Evolutionary conservation across 106 monocot genomes (phyloP), one percentile per base, ranked within the genome.

Genomic region (Dendrobium nobile): DNA sequence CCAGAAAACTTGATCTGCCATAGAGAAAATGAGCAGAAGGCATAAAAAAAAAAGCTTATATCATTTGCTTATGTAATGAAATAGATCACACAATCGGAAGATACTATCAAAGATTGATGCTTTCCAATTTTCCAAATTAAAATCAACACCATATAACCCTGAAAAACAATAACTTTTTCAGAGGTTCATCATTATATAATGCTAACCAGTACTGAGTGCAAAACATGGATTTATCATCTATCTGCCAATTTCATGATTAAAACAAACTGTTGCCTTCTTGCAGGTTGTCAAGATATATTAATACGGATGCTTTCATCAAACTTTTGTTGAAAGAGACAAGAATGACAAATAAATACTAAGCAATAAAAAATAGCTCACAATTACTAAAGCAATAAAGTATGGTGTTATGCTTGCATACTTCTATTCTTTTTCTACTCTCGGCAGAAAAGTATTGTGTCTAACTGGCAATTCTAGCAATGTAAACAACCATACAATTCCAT

Each of bases 1-100:
- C 96, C 80, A 97, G 76, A 82, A 97, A 97, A 73, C 94, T 94
- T 78, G 96, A 97, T 84, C 96, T 97, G 88, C 45, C 10, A 16
- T 75, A 64, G 67, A 33, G 16, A 75, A 45, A 73, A 82, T 24
- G 37, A n/a, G 2, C 27, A 42, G 20, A 41, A 75, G 7, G 77
- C 4, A 51, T 5, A 68, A 20, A 77, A 68, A 16, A 16, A 5
- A 16, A n/a, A 37, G 31, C 3, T 13, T 16, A 28, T 4, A 22
- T 61, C 8, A 31, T 70, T 67, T 28, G 17, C 0, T 56, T 4
- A 56, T 56, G 56, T 4, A 11, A 67, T 26, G 26, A 67, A 70
- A 70, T 70, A 37, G 13, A 65, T 65, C 64, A 65, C 15, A 65
- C 64, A 9, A 22, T 59, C 1, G 18, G 27, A 28, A 27, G 15